These are phyloP conservation scores for Chamaecrista fasciculata DNA, from an alignment of 306 rosid species.

Conservation along the genomic window DNA sequence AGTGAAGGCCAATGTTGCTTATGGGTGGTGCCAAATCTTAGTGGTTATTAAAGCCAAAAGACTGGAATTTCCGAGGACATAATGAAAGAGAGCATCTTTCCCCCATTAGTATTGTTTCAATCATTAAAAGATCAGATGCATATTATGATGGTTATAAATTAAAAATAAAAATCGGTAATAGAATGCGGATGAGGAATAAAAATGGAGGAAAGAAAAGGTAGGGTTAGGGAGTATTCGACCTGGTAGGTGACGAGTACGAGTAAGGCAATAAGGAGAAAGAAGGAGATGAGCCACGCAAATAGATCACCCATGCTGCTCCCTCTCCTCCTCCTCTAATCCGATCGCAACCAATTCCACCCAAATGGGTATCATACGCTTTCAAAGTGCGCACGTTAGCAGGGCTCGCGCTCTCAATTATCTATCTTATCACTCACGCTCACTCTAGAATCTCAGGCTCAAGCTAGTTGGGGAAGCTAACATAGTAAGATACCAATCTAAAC, in stretches of 20 bases:
- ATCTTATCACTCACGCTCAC: no score
- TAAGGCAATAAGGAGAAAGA: slow-evolving; percentile 73
- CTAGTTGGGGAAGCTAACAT: neutral
- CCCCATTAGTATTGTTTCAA: neutral
- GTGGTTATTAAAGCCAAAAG: neutral
- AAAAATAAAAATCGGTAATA: neutral
- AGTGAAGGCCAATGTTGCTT: neutral
- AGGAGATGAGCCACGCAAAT: slow-evolving; percentile 79
- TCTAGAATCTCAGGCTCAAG: no score
- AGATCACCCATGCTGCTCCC: slow-evolving; percentile 68
- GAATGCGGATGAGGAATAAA: neutral
- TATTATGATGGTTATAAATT: no score
- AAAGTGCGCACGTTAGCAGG: slow-evolving; percentile 14
- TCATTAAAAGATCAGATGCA: neutral
- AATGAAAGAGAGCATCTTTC: neutral
- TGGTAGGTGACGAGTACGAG: slow-evolving; percentile 77
- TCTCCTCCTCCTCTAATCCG: neutral
- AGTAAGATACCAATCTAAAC: neutral
- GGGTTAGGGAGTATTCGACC: slow-evolving; percentile 45
- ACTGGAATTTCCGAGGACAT: neutral
- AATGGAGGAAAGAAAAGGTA: neutral
- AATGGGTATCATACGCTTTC: neutral
- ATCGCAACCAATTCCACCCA: neutral
- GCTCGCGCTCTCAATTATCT: neutral
- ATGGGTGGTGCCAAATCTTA: neutral